These are phyloP conservation scores for Aspergillus campestris DNA, from an alignment of 495 filamentous ascomycete species.

Conservation along the genomic window DNA sequence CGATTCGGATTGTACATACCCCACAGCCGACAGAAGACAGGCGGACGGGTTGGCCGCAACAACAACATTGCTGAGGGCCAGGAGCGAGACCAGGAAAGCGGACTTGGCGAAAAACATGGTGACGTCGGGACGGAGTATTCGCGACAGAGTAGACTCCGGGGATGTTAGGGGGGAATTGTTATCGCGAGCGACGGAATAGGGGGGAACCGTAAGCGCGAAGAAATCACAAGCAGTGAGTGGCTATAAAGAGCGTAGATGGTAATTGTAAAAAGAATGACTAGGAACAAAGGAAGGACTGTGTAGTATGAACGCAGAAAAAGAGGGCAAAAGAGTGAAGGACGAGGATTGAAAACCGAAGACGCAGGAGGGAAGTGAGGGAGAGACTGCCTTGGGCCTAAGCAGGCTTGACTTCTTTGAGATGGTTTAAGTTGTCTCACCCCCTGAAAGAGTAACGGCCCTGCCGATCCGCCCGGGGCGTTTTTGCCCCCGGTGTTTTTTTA, in stretches of 20 bases:
- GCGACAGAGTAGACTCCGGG: too few species aligned
- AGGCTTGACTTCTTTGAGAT: too few species aligned
- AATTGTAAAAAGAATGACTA: constrained; percentile 11
- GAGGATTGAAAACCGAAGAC: constrained; percentile 3
- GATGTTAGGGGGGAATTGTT: neutral
- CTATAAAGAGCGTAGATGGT: constrained; percentile 11
- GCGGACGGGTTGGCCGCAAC: constrained; percentile 20
- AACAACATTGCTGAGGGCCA: constrained; percentile 30
- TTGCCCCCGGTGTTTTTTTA: neutral
- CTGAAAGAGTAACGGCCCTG: neutral
- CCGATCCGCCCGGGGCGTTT: neutral
- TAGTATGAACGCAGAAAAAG: constrained; percentile 16
- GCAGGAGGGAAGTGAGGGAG: neutral
- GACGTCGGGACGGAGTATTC: neutral
- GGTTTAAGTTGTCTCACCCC: neutral
- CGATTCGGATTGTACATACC: constrained; percentile 17
- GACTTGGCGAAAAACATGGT: constrained; percentile 34
- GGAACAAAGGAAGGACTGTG: too few species aligned
- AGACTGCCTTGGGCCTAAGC: neutral
- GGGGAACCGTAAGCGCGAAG: constrained; percentile 6
- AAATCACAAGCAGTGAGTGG: constrained; percentile 17
- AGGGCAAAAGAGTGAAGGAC: constrained; percentile 9
- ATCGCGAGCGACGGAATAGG: neutral
- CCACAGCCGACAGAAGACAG: constrained; percentile 29
- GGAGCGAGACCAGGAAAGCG: constrained; percentile 22